phyloP scores from a whole-genome alignment of 1,139 yeast species.

The Meyerozyma athensensis region DNA sequence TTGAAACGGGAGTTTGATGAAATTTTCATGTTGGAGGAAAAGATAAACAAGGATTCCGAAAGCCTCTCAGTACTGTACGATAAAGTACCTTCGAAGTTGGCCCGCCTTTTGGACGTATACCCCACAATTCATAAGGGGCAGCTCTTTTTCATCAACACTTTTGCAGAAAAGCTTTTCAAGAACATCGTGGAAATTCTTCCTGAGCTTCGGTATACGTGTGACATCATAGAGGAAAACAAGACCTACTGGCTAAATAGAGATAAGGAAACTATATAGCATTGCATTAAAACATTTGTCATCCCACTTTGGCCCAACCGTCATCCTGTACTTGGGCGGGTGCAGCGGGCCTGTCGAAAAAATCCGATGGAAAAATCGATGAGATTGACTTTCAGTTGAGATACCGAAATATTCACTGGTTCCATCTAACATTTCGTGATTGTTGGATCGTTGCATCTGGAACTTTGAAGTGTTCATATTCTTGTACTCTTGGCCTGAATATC shows the following conservation, averaged over 20 bases:
- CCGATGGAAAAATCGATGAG: conserved; percentile 1
- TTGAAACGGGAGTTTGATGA: conserved; percentile 75
- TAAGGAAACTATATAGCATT: background rate
- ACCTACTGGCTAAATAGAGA: conserved; percentile 32
- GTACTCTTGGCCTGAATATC: background rate
- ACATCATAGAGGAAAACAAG: conserved; percentile 42
- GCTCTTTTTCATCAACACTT: conserved; percentile 74
- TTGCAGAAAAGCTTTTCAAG: conserved; percentile 71
- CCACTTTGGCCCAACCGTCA: too few species aligned
- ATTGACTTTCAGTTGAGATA: background rate
- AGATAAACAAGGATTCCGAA: conserved; percentile 16
- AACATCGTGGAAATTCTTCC: conserved; percentile 58
- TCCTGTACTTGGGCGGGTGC: conserved; percentile 6
- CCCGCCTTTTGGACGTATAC: conserved; percentile 36
- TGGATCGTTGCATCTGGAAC: background rate
- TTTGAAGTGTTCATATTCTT: background rate
- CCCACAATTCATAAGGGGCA: conserved; percentile 70
- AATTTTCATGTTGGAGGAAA: conserved; percentile 50
- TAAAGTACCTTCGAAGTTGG: conserved; percentile 27
- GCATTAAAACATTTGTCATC: background rate
- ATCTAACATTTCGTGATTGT: background rate
- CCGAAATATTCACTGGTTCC: background rate
- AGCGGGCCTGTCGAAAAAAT: background rate
- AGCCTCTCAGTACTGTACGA: conserved; percentile 19
- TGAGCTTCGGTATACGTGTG: conserved; percentile 48